Base-by-base conservation (phyloP, 768 basidiomycete species). In the Lactarius hatsudake region DNA sequence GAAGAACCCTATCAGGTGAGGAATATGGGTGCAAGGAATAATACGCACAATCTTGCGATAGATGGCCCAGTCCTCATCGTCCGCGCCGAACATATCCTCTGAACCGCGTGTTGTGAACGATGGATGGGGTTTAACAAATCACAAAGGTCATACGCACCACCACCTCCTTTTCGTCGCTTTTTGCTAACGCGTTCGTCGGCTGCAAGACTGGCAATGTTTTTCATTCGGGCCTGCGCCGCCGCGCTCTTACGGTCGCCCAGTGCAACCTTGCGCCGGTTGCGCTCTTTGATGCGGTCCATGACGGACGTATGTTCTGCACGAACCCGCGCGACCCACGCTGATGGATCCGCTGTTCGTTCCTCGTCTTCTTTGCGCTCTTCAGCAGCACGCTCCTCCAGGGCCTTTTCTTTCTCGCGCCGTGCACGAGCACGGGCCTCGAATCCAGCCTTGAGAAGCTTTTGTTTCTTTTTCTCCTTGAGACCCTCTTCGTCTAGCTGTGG, bases 21-120 rank as follows among this genome's bases (percentile, higher is more conserved):
- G 26, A 1, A 15, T 53, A 57, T 18, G 32, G 7, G 30, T 5
- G 20, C 20, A 9, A 43, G 17, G 10, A 1, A 53, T 15, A 40
- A 48, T 12, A 76, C 86, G 69, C 75, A 96, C 96, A 66, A 99
- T 96, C 78, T 98, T 95, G 70, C 96, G 92, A 75, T 98, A 99
- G 66, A 98, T 95, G 0, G 90, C 90, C 96, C 96, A 98, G 74
- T 99, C 97, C 7, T 91, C 94, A 73, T 98, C 97, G 71, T 97
- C 89, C 18, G 88, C 89, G 5, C 97, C 96, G 73, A 99, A 99
- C 79, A 81, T 88, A 71, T 98, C 96, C 80, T 98, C 96, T 91
- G 53, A 42, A 38, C 13, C 26, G 45, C 13, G 10, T 12, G 4
- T 51, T 10, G 18, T 65, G 28, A 69, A 15, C 12, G 66, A 59